These are phyloP conservation scores for Suillus plorans DNA, from an alignment of 768 basidiomycete species.

Conservation along the genomic window DNA sequence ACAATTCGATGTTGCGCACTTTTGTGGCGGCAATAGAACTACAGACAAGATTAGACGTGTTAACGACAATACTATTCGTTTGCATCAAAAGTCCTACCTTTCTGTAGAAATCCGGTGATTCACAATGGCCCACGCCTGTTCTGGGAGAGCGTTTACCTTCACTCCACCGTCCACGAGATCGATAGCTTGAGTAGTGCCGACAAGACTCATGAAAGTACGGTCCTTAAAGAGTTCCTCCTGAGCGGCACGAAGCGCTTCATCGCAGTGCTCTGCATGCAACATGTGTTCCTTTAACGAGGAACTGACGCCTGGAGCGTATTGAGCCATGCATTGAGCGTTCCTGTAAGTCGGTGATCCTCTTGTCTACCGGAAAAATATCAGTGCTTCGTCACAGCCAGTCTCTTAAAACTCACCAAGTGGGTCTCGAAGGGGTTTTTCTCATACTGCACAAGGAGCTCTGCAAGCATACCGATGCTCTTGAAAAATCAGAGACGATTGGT, in stretches of 20 bases:
- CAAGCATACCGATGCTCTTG: no score
- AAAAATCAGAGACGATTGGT: no score
- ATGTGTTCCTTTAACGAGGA: conserved; percentile 45
- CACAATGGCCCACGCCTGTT: conserved; percentile 64
- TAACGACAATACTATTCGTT: no score
- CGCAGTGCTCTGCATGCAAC: conserved; percentile 26
- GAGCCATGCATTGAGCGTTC: conserved; percentile 64
- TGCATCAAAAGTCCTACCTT: conserved; percentile 37
- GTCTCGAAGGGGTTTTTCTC: no score
- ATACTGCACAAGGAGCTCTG: no score
- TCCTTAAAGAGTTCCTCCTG: conserved; percentile 5
- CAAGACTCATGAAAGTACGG: conserved; percentile 38
- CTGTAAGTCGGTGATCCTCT: conserved; percentile 59
- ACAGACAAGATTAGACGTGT: conserved; percentile 1
- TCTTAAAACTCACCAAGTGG: conserved; percentile 44
- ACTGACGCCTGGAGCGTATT: conserved; percentile 57
- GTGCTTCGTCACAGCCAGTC: conserved; percentile 10
- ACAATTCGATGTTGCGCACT: conserved; percentile 44
- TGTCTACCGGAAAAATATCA: conserved; percentile 32
- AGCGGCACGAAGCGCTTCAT: conserved; percentile 9
- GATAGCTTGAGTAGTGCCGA: conserved; percentile 76
- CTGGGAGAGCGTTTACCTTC: conserved; percentile 80
- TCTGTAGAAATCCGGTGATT: conserved; percentile 70
- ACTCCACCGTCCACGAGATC: conserved; percentile 69
- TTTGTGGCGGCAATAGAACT: conserved; percentile 45